Conservation (phyloP, 495 filamentous ascomycete species). For the Pseudotulostoma volvatum region DNA sequence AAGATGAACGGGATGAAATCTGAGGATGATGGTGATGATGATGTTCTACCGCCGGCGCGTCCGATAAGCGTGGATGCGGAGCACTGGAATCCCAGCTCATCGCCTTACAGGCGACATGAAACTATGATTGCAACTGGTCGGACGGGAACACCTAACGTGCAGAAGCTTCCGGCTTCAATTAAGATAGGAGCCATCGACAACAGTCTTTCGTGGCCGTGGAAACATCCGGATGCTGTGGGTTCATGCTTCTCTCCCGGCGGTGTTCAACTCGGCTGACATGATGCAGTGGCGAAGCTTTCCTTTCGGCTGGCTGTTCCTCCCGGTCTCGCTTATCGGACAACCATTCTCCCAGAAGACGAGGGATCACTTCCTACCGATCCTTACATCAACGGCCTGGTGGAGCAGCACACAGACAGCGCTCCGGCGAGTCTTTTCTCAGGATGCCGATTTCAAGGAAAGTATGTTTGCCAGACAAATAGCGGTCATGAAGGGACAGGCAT, state of each 20-base stretch:
- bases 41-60: constrained; percentile 30
- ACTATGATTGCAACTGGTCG: constrained; percentile 64
- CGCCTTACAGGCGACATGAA: constrained; percentile 65
- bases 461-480: constrained; percentile 97
- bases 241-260: neutral
- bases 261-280: no score
- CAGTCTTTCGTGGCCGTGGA: constrained; percentile 97
- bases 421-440: constrained; percentile 69
- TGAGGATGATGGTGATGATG: constrained; percentile 31
- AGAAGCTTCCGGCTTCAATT: constrained; percentile 41
- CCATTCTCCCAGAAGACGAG: constrained; percentile 87
- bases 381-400: constrained; percentile 95
- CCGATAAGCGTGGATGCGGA: constrained; percentile 37
- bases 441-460: constrained; percentile 90
- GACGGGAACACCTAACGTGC: constrained; percentile 35
- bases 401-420: constrained; percentile 79
- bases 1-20: constrained; percentile 39
- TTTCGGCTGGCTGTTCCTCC: constrained; percentile 96
- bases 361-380: constrained; percentile 80
- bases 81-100: constrained; percentile 23
- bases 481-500: constrained; percentile 97
- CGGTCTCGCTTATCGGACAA: constrained; percentile 87
- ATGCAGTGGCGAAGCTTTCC: constrained; percentile 71
- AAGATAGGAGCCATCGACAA: constrained; percentile 92
- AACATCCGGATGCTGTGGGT: constrained; percentile 83